Evolutionary conservation across 2,329 filamentous ascomycete genomes (phyloP).

Genomic region (Penicillium verrucosum): DNA sequence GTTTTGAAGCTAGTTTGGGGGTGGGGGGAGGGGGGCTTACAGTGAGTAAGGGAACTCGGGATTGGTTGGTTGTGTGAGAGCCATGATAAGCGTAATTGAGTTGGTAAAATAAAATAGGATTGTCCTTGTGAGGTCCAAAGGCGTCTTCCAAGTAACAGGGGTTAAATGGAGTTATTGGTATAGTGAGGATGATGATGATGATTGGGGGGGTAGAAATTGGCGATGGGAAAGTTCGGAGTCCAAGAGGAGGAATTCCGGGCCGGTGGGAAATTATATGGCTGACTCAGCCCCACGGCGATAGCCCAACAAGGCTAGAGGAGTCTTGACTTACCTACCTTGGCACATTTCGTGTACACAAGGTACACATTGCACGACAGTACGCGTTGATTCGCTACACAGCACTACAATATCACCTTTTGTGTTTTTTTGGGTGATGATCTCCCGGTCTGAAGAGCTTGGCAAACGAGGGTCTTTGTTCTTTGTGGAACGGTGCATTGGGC

Average conservation of each 20-base stretch:
- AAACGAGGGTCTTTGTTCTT: constrained; percentile 9
- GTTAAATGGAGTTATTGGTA: neutral
- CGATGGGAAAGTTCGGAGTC: neutral
- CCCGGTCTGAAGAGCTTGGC: constrained; percentile 14
- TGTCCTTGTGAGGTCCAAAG: neutral
- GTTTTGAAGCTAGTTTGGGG: constrained; percentile 1
- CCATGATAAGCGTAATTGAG: constrained; percentile 14
- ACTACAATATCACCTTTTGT: neutral
- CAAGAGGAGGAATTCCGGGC: neutral
- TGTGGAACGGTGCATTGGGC: constrained; percentile 5
- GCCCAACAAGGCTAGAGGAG: neutral
- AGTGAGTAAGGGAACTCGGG: constrained; percentile 40
- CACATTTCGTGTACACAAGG: neutral
- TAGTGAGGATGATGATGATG: neutral
- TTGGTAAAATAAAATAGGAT: neutral
- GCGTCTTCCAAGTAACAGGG: neutral
- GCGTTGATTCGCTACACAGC: neutral
- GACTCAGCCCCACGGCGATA: neutral
- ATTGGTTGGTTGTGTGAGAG: constrained; percentile 17
- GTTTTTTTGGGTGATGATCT: constrained; percentile 11
- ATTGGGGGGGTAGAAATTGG: neutral
- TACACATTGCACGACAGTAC: neutral
- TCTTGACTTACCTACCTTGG: neutral
- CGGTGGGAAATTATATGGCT: neutral
- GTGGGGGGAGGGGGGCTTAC: constrained; percentile 24